A percentile compares a stretch with the other conserved stretches of the same genome.
Evolutionary conservation across 805 yeast species (phyloP).

Genomic region (Metschnikowia chrysomelidarum): DNA sequence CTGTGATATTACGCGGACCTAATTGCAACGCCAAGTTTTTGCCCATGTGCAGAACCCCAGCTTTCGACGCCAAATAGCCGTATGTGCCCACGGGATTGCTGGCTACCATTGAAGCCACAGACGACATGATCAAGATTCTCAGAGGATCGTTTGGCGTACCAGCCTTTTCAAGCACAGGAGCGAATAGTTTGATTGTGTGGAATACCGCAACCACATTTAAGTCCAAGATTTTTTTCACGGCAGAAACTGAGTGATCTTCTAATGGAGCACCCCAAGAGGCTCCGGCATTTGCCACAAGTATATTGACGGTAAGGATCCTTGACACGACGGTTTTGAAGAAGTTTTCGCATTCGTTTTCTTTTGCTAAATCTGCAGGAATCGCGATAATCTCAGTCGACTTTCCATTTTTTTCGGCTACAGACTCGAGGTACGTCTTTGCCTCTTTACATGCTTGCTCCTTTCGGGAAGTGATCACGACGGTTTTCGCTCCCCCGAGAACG

Average conservation of each 20-base stretch:
- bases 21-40: constrained; percentile 61
- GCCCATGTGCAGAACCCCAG: constrained; percentile 70
- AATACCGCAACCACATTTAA: constrained; percentile 70
- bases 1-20: constrained; percentile 65
- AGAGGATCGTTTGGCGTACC: constrained; percentile 58
- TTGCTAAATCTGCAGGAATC: constrained; percentile 57
- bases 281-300: constrained; percentile 75
- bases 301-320: constrained; percentile 49
- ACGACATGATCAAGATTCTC: constrained; percentile 63
- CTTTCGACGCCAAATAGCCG: constrained; percentile 73
- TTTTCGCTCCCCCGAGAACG: constrained; percentile 58
- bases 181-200: constrained; percentile 58
- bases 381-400: constrained; percentile 34
- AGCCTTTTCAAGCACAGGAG: constrained; percentile 54
- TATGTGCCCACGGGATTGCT: constrained; percentile 54
- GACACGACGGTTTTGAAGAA: constrained; percentile 42
- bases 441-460: constrained; percentile 60
- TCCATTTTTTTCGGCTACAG: constrained; percentile 35
- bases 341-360: constrained; percentile 44
- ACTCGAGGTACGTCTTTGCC: constrained; percentile 44
- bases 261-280: constrained; percentile 75
- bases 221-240: constrained; percentile 59
- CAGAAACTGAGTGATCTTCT: constrained; percentile 57
- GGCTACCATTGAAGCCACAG: constrained; percentile 54
- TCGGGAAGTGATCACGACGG: constrained; percentile 64